phyloP scores from a whole-genome alignment of 2,329 filamentous ascomycete species.

The Ceratocystis alfenasii region DNA sequence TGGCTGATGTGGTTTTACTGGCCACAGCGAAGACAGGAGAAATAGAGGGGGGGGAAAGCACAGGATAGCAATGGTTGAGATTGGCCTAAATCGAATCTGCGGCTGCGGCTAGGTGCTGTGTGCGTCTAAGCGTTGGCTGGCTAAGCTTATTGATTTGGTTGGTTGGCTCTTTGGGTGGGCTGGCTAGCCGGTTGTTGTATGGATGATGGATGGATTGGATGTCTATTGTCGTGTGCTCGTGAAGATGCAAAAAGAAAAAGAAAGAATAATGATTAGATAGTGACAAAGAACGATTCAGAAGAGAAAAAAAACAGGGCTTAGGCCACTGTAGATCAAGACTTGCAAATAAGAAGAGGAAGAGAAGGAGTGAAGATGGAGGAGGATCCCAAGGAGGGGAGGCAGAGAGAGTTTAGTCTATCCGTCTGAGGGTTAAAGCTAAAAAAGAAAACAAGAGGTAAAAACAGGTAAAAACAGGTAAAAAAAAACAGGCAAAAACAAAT shows the following conservation, averaged over 20 bases:
- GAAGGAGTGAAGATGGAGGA: constrained; percentile 1
- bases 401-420: too few relatives aligned
- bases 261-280: constrained; percentile 1
- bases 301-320: constrained; percentile 14
- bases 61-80: background rate
- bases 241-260: constrained; percentile 10
- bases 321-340: constrained; percentile 12
- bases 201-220: background rate
- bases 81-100: background rate
- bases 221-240: background rate
- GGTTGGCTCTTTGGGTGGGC: background rate
- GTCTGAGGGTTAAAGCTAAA: background rate
- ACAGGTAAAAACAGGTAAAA: background rate
- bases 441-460: constrained; percentile 13
- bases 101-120: background rate
- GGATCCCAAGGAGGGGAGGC: background rate
- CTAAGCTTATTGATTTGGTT: too few relatives aligned
- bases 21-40: background rate
- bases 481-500: too few relatives aligned
- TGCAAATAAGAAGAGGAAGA: background rate
- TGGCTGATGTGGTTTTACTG: too few relatives aligned
- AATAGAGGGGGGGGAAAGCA: background rate
- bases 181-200: background rate
- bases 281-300: background rate
- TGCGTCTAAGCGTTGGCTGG: background rate